Conservation (phyloP, 1,284 basidiomycete species). For the Austroboletus niveus region DNA sequence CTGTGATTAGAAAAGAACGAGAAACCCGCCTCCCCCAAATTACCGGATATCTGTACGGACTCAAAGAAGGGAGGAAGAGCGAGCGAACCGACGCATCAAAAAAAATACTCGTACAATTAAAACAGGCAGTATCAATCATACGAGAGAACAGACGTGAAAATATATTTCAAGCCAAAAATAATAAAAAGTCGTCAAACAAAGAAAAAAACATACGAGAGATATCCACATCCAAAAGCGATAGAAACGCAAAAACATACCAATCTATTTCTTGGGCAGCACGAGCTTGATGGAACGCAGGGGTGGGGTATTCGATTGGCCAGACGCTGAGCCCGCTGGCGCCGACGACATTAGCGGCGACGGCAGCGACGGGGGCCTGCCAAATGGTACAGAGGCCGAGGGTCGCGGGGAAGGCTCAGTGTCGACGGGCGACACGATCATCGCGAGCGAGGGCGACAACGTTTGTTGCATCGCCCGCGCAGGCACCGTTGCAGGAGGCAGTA, state of each 20-base stretch:
- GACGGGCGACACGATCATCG: conserved; percentile 42
- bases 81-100: conserved; percentile 2
- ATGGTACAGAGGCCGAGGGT: conserved; percentile 27
- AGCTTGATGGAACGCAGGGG: conserved; percentile 32
- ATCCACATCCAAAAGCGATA: neutral
- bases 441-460: conserved; percentile 42
- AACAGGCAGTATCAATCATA: neutral
- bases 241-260: neutral
- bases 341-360: conserved; percentile 14
- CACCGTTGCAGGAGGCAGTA: conserved; percentile 22
- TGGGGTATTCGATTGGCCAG: conserved; percentile 27
- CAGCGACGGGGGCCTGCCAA: conserved; percentile 8
- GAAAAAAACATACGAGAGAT: conserved; percentile 1
- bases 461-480: conserved; percentile 43
- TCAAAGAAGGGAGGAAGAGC: neutral
- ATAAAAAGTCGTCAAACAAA: neutral
- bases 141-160: neutral
- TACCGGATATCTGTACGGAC: neutral
- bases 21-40: too few species aligned
- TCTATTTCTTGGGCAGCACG: conserved; percentile 33
- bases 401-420: conserved; percentile 34
- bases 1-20: too few species aligned
- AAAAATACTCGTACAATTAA: conserved; percentile 15
- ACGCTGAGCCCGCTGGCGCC: conserved; percentile 3
- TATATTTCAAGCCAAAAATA: neutral